phyloP scores from a whole-genome alignment of 2,329 filamentous ascomycete species.

The Ustulina deusta region DNA sequence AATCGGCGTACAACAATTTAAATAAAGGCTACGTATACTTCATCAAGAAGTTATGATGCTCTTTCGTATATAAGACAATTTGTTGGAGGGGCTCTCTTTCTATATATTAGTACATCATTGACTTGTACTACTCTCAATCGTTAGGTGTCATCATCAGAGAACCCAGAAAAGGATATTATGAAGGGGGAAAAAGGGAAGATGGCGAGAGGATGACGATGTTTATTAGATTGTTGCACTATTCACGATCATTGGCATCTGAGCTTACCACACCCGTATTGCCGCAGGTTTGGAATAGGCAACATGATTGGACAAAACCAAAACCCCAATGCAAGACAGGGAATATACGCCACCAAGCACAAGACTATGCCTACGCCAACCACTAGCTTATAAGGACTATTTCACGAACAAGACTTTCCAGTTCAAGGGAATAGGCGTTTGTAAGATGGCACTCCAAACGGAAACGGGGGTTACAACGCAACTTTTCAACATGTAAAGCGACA shows the following conservation, averaged over 20 bases:
- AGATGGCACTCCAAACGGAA: too few species aligned
- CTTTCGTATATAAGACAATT: constrained; percentile 11
- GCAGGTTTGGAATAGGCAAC: background rate
- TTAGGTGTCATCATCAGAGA: constrained; percentile 14
- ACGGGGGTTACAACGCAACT: too few species aligned
- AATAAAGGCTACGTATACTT: constrained; percentile 1
- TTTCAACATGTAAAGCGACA: too few species aligned
- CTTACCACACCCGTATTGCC: background rate
- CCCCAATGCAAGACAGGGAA: background rate
- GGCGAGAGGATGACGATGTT: background rate
- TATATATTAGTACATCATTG: constrained; percentile 17
- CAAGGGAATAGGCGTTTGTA: too few species aligned
- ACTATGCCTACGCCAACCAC: background rate
- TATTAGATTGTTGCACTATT: background rate
- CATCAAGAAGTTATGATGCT: constrained; percentile 22
- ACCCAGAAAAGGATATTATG: background rate
- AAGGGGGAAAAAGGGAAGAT: background rate
- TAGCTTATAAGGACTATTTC: too few species aligned
- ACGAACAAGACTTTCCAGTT: too few species aligned
- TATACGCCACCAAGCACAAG: background rate
- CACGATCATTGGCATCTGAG: background rate
- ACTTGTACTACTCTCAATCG: constrained; percentile 28
- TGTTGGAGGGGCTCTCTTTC: constrained; percentile 8
- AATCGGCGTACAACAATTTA: background rate
- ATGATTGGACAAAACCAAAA: constrained; percentile 1